Percentiles rank a stretch among this genome's conserved stretches.
Evolutionary conservation across 1,139 yeast species (phyloP).

Genomic region (Schwanniomyces etchellsii): DNA sequence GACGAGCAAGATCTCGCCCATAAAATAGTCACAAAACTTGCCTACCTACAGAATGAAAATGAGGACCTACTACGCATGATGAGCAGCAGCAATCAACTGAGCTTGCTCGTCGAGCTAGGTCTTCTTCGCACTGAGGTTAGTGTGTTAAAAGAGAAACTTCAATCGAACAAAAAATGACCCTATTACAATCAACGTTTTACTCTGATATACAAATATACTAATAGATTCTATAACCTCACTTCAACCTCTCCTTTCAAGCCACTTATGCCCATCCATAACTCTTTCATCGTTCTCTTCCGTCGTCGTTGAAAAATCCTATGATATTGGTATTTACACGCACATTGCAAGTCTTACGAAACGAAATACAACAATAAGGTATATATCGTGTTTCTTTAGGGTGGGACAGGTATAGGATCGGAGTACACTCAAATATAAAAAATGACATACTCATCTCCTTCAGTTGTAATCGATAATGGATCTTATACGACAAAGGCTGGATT

Average conservation of each 20-base stretch:
- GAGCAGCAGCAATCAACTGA: slow-evolving; percentile 67
- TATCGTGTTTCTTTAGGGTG: too few species aligned
- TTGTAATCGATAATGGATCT: slow-evolving; percentile 68
- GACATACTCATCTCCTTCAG: slow-evolving; percentile 45
- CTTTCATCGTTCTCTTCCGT: too few species aligned
- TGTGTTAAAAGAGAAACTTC: slow-evolving; percentile 10
- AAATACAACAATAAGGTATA: too few species aligned
- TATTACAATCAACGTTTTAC: too few species aligned
- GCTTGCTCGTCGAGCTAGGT: slow-evolving; percentile 64
- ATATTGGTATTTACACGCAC: too few species aligned
- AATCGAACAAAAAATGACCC: slow-evolving; percentile 5
- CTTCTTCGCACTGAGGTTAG: slow-evolving; percentile 40
- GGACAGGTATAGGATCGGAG: too few species aligned
- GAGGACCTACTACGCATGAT: slow-evolving; percentile 64
- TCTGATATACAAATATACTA: too few species aligned
- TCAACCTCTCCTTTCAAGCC: too few species aligned
- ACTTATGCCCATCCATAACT: background rate
- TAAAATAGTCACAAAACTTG: slow-evolving; percentile 61
- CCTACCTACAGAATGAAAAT: slow-evolving; percentile 63
- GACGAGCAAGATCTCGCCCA: slow-evolving; percentile 79
- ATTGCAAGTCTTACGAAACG: too few species aligned
- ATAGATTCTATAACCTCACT: too few species aligned
- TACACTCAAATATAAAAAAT: too few species aligned
- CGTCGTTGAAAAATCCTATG: too few species aligned
- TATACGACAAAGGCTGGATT: slow-evolving; percentile 65